Percentiles rank a stretch among this genome's conserved stretches.
Evolutionary conservation across 2,329 filamentous ascomycete species (phyloP).

Genomic region (Hymenoscyphus occultus): DNA sequence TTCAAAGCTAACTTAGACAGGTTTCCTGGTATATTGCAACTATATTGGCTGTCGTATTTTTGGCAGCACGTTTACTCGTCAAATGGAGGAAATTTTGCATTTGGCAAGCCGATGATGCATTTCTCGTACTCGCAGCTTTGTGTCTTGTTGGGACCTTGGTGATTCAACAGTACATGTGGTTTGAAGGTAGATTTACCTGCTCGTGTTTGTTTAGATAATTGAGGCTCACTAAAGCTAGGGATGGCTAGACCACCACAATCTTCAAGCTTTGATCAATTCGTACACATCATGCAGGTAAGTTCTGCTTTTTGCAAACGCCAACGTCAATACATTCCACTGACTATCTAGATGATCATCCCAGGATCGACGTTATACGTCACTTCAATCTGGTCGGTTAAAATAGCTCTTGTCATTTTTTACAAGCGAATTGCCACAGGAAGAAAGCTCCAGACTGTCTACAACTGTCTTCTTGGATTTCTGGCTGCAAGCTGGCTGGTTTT

Average conservation of each 20-base stretch:
- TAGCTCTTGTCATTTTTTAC: slow-evolving; percentile 43
- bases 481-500: slow-evolving; percentile 29
- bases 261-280: slow-evolving; percentile 7
- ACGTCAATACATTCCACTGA: background rate
- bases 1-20: slow-evolving; percentile 3
- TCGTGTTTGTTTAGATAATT: slow-evolving; percentile 20
- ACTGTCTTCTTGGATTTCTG: slow-evolving; percentile 36
- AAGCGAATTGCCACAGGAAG: slow-evolving; percentile 41
- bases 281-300: slow-evolving; percentile 13
- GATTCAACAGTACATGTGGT: slow-evolving; percentile 38
- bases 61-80: slow-evolving; percentile 33
- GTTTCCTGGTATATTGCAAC: slow-evolving; percentile 22
- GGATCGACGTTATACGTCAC: slow-evolving; percentile 42
- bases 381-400: slow-evolving; percentile 42
- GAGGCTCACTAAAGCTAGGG: background rate
- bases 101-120: slow-evolving; percentile 35
- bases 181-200: slow-evolving; percentile 29
- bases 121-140: slow-evolving; percentile 33
- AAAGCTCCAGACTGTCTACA: slow-evolving; percentile 39
- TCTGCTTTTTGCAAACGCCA: background rate
- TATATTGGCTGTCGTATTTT: slow-evolving; percentile 29
- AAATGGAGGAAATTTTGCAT: slow-evolving; percentile 33
- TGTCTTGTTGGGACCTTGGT: slow-evolving; percentile 36
- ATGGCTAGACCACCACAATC: background rate
- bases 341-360: slow-evolving; percentile 40